Base-by-base conservation (phyloP, 2,329 filamentous ascomycete species). In the Aspergillus transmontanensis region DNA sequence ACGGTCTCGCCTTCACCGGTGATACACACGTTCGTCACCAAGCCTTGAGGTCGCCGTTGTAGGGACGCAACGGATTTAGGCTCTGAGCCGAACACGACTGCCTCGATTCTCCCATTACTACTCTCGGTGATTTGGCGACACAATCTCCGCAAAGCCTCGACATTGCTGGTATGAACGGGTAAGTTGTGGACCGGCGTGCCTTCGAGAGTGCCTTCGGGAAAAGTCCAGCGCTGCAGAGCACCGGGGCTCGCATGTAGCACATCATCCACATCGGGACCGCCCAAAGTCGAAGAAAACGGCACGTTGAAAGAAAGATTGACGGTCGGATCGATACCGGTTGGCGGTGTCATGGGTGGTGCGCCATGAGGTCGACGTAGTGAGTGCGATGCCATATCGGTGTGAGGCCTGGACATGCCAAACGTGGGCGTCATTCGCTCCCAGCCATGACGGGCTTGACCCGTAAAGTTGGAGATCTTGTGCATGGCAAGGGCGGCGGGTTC, bases 231-330 rank as follows among this genome's bases (percentile, higher is more conserved):
- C 69, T 94, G 87, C 68, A 96, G 89, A 64, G 94, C 94, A 71
- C 93, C 91, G 62, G 89, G 88, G 67, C 92, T 97, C 67, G 94
- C 93, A 81, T 97, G 94, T 65, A 98, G 87, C 73, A 99, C 92
- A 79, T 98, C 94, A 79, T 97, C 93, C 70, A 91, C 91, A 74
- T 98, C 93, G 67, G 95, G 95, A 39, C 95, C 95, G 66, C 92
- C 87, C 65, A 99, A 88, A 73, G 94, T 94, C 68, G 92, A 96
- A 71, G 93, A 90, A 81, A 98, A 97, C 65, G 95, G 95, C 56
- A 99, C 91, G 77, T 97, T 98, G 88, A 99, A 98, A 68, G 93
- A 94, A 78, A 97, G 90, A 79, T 96, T 93, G 79, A 98, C 92
- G 69, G 88, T 89, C 58, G 89, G 85, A 76, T 94, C 91, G 75